phyloP scores from a whole-genome alignment of 176 grass and related monocot species.

The Stipa capillata region DNA sequence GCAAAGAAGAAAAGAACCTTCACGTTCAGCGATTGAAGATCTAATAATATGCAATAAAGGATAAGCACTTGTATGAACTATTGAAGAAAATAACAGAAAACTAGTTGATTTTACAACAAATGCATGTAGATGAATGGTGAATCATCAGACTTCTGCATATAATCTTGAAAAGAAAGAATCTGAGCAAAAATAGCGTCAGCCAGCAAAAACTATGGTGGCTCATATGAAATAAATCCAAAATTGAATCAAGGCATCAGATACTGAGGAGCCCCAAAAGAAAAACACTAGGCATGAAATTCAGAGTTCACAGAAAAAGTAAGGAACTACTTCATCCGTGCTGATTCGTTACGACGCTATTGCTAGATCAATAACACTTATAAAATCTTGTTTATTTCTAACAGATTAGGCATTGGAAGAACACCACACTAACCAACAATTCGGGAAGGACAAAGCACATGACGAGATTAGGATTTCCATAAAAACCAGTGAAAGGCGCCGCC shows the following conservation, averaged over 20 bases:
- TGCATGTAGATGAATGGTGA: neutral
- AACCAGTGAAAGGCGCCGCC: neutral
- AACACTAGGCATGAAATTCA: too few relatives aligned
- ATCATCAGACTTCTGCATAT: neutral
- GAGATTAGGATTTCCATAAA: neutral
- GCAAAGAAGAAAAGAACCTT: neutral
- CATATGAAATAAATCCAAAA: too few relatives aligned
- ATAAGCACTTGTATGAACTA: neutral
- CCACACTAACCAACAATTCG: neutral
- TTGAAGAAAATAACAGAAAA: neutral
- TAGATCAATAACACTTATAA: too few relatives aligned
- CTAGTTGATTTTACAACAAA: neutral
- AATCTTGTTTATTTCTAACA: too few relatives aligned
- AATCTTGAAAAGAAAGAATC: neutral
- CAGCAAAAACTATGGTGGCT: too few relatives aligned
- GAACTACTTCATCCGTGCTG: too few relatives aligned
- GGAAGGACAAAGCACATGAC: neutral
- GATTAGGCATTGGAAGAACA: neutral
- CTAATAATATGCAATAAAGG: neutral
- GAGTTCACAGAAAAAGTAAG: too few relatives aligned
- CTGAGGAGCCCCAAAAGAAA: too few relatives aligned
- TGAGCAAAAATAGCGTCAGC: too few relatives aligned
- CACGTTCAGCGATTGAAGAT: neutral
- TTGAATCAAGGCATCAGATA: neutral
- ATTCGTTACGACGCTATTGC: too few relatives aligned